Conservation (phyloP, 1,139 yeast genomes). For the Groenewaldozyma sp. region DNA sequence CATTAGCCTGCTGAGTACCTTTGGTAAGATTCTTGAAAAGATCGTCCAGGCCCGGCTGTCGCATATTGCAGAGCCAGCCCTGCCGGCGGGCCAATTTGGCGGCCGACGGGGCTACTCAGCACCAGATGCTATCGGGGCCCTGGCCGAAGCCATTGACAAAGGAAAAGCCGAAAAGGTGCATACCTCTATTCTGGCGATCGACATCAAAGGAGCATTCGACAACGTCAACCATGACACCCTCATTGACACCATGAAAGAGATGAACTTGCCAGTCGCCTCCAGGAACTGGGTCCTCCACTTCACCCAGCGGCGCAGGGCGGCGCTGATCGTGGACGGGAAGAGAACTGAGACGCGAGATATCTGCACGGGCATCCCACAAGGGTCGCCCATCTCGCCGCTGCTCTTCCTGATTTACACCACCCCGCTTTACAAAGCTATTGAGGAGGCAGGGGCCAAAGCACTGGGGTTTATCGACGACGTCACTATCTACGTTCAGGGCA, state of each 20-base stretch:
- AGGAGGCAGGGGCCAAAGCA: conserved; percentile 7
- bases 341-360: neutral
- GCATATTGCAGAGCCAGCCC: neutral
- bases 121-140: conserved; percentile 8
- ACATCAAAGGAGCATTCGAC: conserved; percentile 15
- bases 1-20: neutral
- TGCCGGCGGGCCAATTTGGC: conserved; percentile 9
- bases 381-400: conserved; percentile 16
- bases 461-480: conserved; percentile 15
- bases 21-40: neutral
- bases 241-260: conserved; percentile 5
- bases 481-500: conserved; percentile 10
- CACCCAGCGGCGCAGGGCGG: conserved; percentile 4
- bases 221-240: conserved; percentile 11
- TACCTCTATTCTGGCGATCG: conserved; percentile 9
- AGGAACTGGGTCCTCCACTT: conserved; percentile 8
- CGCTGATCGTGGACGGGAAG: conserved; percentile 5
- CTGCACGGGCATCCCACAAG: conserved; percentile 15
- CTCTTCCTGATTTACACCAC: conserved; percentile 14
- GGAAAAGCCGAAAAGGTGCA: neutral
- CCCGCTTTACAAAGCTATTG: conserved; percentile 8
- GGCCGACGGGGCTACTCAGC: conserved; percentile 11
- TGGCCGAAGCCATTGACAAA: conserved; percentile 3
- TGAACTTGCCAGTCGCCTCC: conserved; percentile 7
- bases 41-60: neutral